These are phyloP conservation scores for Scolecobasidium constrictum DNA, from an alignment of 2,329 filamentous ascomycete species.

Conservation along the genomic window DNA sequence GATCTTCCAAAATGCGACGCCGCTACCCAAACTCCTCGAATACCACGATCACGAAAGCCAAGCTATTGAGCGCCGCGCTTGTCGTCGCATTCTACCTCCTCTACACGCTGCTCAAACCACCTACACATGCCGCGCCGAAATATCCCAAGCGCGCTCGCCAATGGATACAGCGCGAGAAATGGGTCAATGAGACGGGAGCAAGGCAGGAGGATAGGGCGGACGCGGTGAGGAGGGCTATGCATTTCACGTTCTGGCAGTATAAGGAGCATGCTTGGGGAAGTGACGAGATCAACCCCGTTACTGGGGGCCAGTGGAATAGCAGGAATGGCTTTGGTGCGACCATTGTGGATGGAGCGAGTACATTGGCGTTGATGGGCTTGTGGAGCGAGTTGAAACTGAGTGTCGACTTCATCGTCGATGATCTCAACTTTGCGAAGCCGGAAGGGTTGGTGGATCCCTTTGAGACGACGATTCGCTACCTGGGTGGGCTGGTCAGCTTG, in stretches of 20 bases:
- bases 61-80: conserved; percentile 27
- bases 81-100: conserved; percentile 30
- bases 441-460: conserved; percentile 29
- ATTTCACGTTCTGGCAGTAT: conserved; percentile 29
- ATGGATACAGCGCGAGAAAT: conserved; percentile 8
- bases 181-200: conserved; percentile 10
- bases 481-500: conserved; percentile 28
- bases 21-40: neutral
- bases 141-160: conserved; percentile 13
- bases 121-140: conserved; percentile 11
- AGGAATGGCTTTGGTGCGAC: conserved; percentile 33
- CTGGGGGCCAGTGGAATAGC: conserved; percentile 22
- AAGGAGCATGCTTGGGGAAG: conserved; percentile 27
- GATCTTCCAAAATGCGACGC: conserved; percentile 2
- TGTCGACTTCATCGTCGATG: conserved; percentile 25
- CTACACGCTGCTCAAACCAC: conserved; percentile 24
- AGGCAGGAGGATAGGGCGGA: conserved; percentile 23
- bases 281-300: conserved; percentile 28
- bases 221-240: conserved; percentile 27
- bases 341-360: conserved; percentile 30
- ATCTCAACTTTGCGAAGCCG: conserved; percentile 24
- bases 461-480: conserved; percentile 30
- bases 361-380: conserved; percentile 29
- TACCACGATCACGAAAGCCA: conserved; percentile 29
- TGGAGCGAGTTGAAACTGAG: conserved; percentile 30